Evolutionary conservation across 805 yeast species (phyloP).

Genomic region (Starmerella bombi): DNA sequence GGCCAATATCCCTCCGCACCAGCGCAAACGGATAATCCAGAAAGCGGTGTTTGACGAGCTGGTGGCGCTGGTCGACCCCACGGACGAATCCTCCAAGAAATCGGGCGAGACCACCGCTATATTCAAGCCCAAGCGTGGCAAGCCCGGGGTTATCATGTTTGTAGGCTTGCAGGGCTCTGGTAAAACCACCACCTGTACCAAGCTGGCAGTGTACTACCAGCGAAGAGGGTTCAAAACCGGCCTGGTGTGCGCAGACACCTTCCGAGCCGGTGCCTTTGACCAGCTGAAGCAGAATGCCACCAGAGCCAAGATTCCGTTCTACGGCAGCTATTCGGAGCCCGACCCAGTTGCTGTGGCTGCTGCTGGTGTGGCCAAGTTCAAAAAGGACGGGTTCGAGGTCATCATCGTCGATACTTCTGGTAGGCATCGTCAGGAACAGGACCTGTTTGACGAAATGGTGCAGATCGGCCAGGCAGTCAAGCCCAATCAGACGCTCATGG

Average conservation of each 20-base stretch:
- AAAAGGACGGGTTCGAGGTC: conserved; percentile 78
- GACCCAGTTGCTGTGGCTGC: conserved; percentile 87
- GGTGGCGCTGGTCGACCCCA: conserved; percentile 67
- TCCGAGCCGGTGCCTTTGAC: conserved; percentile 98
- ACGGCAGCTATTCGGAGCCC: conserved; percentile 88
- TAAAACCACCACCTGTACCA: conserved; percentile 95
- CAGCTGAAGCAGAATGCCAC: conserved; percentile 96
- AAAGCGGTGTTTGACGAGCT: conserved; percentile 91
- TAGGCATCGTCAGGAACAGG: conserved; percentile 90
- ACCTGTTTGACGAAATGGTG: conserved; percentile 84
- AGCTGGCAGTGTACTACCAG: conserved; percentile 86
- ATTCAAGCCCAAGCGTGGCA: conserved; percentile 78
- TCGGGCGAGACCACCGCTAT: conserved; percentile 24
- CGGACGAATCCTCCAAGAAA: conserved; percentile 18
- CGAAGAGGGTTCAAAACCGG: conserved; percentile 91
- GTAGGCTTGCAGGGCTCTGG: conserved; percentile 99
- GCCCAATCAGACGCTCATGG: conserved; percentile 97
- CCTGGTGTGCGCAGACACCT: conserved; percentile 96
- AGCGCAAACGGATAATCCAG: conserved; percentile 69
- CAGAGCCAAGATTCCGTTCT: conserved; percentile 85
- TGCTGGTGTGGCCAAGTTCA: conserved; percentile 86
- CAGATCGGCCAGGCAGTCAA: conserved; percentile 77
- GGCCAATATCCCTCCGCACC: conserved; percentile 41
- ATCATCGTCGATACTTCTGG: conserved; percentile 97
- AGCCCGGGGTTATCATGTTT: conserved; percentile 77